phyloP scores from a whole-genome alignment of 2,329 filamentous ascomycete genomes.

The Phaeosphaeria sp. region DNA sequence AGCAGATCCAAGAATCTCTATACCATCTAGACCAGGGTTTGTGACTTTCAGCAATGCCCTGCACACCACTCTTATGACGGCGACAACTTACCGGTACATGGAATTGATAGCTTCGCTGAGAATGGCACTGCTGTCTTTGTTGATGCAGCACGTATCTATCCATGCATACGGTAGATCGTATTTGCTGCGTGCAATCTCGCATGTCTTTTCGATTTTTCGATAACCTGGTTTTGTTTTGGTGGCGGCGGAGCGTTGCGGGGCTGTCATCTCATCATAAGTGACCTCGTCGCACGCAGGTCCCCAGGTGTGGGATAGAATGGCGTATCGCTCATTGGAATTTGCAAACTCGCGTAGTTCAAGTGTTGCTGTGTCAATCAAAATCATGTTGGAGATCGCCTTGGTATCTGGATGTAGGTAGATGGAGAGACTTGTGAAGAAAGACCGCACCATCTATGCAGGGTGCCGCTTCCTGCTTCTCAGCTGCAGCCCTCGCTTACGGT shows the following conservation, averaged over 20 bases:
- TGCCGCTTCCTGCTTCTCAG: too few species aligned
- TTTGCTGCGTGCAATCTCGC: constrained; percentile 7
- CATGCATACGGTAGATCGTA: constrained; percentile 14
- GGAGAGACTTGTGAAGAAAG: neutral
- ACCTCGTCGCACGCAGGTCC: constrained; percentile 6
- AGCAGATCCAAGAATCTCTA: constrained; percentile 13
- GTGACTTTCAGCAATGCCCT: too few species aligned
- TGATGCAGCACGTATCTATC: constrained; percentile 27
- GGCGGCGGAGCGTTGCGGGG: constrained; percentile 2
- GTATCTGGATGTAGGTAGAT: neutral
- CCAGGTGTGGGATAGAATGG: constrained; percentile 22
- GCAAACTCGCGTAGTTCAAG: neutral
- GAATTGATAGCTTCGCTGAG: constrained; percentile 13
- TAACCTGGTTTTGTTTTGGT: constrained; percentile 13
- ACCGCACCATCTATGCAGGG: neutral
- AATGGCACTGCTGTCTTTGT: too few species aligned
- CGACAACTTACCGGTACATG: too few species aligned
- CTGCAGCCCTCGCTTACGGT: too few species aligned
- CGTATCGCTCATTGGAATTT: constrained; percentile 3
- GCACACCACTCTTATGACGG: too few species aligned
- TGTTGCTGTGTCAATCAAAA: neutral
- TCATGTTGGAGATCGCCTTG: neutral
- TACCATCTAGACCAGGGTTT: too few species aligned
- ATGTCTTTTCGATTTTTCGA: constrained; percentile 13
- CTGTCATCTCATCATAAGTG: constrained; percentile 13